Evolutionary conservation across 331 rosid genomes (phyloP).

Genomic region (Rosa hybrid): DNA sequence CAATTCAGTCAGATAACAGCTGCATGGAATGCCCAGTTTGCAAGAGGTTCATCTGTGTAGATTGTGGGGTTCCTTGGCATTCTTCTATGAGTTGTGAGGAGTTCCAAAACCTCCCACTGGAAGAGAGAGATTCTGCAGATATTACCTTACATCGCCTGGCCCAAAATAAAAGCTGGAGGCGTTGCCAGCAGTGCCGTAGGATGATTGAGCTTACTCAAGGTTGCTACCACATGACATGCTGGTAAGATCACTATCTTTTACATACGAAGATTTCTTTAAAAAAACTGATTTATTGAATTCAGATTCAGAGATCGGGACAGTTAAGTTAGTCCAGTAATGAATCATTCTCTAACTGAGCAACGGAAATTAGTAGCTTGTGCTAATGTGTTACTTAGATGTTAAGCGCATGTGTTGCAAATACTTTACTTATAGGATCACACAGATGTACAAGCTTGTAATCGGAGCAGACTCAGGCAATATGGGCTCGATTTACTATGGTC

Average conservation of each 20-base stretch:
- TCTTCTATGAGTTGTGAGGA: conserved; percentile 84
- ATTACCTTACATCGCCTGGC: conserved; percentile 70
- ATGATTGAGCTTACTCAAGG: conserved; percentile 91
- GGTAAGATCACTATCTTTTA: conserved; percentile 57
- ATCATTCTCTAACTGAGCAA: not conserved
- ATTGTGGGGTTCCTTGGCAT: conserved; percentile 95
- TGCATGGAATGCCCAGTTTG: conserved; percentile 92
- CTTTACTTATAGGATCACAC: not conserved
- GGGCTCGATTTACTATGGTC: not conserved
- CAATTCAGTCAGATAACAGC: conserved; percentile 74
- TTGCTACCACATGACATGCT: conserved; percentile 91
- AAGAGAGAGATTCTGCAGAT: conserved; percentile 79
- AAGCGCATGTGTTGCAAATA: not conserved
- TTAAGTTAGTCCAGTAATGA: not conserved
- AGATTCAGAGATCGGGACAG: not conserved
- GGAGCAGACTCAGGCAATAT: not conserved
- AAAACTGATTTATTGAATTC: not conserved
- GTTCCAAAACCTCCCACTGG: conserved; percentile 69
- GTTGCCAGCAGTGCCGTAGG: conserved; percentile 83
- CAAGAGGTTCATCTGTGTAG: conserved; percentile 74
- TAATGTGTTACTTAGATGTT: not conserved
- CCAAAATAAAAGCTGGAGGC: conserved; percentile 81
- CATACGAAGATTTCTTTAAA: not conserved
- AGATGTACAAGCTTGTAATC: not conserved
- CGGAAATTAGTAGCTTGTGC: not conserved